These are phyloP conservation scores for Cyclotella distinguenda DNA, from an alignment of 108 stramenopile genomes.

Conservation along the genomic window DNA sequence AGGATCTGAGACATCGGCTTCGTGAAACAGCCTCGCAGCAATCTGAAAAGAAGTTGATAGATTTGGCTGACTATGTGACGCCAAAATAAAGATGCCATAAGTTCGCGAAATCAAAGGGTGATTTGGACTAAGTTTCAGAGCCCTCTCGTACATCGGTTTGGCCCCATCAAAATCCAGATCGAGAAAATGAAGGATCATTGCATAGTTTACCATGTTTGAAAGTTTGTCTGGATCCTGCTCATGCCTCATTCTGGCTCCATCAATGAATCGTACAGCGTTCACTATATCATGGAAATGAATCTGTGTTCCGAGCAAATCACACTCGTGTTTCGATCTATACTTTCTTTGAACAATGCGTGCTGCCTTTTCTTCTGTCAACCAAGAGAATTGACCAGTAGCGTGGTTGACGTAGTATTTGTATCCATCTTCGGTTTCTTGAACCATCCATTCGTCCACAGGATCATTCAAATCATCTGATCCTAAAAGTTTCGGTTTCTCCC, in stretches of 20 bases:
- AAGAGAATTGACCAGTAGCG: slow-evolving; percentile 51
- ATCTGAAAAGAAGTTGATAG: slow-evolving; percentile 34
- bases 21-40: slow-evolving; percentile 46
- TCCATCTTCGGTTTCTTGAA: slow-evolving; percentile 23
- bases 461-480: slow-evolving; percentile 44
- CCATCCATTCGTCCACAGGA: slow-evolving; percentile 56
- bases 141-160: slow-evolving; percentile 47
- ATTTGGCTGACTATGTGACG: slow-evolving; percentile 43
- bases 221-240: slow-evolving; percentile 51
- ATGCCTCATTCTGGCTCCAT: slow-evolving; percentile 48
- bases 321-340: slow-evolving; percentile 46
- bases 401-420: slow-evolving; percentile 34
- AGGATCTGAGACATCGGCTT: slow-evolving; percentile 46
- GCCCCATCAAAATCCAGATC: slow-evolving; percentile 47
- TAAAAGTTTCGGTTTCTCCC: slow-evolving; percentile 46
- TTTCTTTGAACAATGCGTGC: slow-evolving; percentile 51
- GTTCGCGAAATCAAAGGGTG: slow-evolving; percentile 55
- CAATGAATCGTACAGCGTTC: slow-evolving; percentile 46
- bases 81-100: slow-evolving; percentile 54
- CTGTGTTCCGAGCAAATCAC: slow-evolving; percentile 33
- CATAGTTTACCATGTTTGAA: slow-evolving; percentile 60
- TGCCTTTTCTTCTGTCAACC: slow-evolving; percentile 54
- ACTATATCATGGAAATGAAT: slow-evolving; percentile 40
- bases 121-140: slow-evolving; percentile 48
- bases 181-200: slow-evolving; percentile 46